Percentiles rank a stretch among this genome's conserved stretches.
Evolutionary conservation across 768 basidiomycete genomes (phyloP).

Genomic region (Lactifluus pinguis): DNA sequence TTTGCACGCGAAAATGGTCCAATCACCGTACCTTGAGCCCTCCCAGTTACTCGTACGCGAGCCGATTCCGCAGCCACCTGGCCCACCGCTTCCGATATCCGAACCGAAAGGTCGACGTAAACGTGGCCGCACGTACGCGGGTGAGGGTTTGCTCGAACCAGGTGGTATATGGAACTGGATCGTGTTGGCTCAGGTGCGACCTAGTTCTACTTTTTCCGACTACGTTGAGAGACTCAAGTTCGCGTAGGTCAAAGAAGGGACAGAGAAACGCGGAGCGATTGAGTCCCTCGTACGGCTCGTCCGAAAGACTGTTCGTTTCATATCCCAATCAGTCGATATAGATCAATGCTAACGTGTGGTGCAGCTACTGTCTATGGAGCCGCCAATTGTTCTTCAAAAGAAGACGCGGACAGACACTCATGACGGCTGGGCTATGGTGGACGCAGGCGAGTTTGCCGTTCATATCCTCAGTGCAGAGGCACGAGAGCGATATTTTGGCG

Average conservation of each 20-base stretch:
- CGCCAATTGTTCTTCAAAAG: constrained; percentile 51
- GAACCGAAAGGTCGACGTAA: constrained; percentile 53
- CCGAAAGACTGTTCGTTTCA: constrained; percentile 53
- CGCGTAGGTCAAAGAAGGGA: constrained; percentile 66
- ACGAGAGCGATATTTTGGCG: constrained; percentile 56
- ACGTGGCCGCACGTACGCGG: constrained; percentile 58
- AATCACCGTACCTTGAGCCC: constrained; percentile 63
- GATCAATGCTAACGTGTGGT: neutral
- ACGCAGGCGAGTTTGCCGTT: constrained; percentile 72
- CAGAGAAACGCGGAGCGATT: constrained; percentile 69
- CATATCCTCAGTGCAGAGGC: constrained; percentile 64
- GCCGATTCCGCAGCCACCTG: constrained; percentile 41
- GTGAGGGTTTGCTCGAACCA: constrained; percentile 46
- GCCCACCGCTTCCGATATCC: constrained; percentile 50
- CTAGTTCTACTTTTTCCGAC: neutral
- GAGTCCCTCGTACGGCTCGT: constrained; percentile 64
- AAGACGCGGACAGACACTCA: constrained; percentile 52
- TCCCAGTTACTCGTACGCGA: constrained; percentile 45
- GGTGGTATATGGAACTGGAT: constrained; percentile 72
- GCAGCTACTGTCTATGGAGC: constrained; percentile 50
- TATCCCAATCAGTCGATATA: neutral
- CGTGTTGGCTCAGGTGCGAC: constrained; percentile 56
- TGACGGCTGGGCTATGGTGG: constrained; percentile 79
- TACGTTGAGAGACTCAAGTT: neutral
- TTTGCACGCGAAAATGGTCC: constrained; percentile 47